Base-by-base conservation (phyloP, 352 stramenopile genomes). In the Globisporangium spiculum region DNA sequence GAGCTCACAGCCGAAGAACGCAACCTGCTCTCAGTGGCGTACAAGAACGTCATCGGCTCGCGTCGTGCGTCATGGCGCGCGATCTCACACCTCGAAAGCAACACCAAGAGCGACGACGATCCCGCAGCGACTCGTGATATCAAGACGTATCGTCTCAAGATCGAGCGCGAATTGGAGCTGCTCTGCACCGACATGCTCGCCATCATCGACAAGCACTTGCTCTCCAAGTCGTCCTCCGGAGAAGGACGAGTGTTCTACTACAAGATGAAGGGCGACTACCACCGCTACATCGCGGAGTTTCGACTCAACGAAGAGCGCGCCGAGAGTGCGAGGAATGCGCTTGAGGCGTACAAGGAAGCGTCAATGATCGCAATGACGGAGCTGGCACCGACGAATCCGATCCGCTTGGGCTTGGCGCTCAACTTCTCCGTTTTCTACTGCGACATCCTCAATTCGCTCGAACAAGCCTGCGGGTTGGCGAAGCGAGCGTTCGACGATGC, bases 261-360 rank as follows among this genome's bases (percentile, higher is more conserved):
- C 94, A 99, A 99, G 93, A 99, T 99, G 96, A 99, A 99, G 89
- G 97, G 97, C 63, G 97, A 99, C 86, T 99, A 99, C 91, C 95
- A 99, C 89, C 96, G 98, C 72, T 99, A 99, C 84, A 84, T 99
- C 77, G 98, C 97, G 63, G 97, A 99, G 89, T 96, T 97, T 82
- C 99, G 99, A 88, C 98, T 98, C 67, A 97, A 99, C 79, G 97
- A 99, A 84, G 79, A 98, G 54, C 93, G 88, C 70, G 88, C 92
- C 38, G 90, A 97, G 79, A 84, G 88, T 22, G 90, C 97, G 75
- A 70, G 71, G 12, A 65, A 89, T 67, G 96, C 94, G 22, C 93
- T 96, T 20, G 88, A 98, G 76, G 94, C 98, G 82, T 98, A 98
- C 83, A 93, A 95, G 79, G 76, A 81, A 16, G 81, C 82, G n/a